These are phyloP conservation scores for Obelidium mucronatum DNA, from an alignment of 192 early-diverging fungal genomes.

Conservation along the genomic window DNA sequence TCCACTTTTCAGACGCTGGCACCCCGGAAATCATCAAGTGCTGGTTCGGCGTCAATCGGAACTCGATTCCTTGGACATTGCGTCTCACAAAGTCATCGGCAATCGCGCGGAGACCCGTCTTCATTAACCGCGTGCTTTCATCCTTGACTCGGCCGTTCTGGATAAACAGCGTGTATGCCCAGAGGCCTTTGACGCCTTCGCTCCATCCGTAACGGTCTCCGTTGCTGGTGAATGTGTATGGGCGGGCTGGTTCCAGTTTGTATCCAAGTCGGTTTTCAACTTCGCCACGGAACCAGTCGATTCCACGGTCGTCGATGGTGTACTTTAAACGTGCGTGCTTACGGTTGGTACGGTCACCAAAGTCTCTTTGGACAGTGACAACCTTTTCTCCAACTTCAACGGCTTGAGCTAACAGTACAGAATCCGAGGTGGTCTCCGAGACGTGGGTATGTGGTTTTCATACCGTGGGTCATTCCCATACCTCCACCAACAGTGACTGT, in stretches of 20 bases:
- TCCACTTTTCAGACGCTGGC: slow-evolving; percentile 66
- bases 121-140: slow-evolving; percentile 62
- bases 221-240: slow-evolving; percentile 85
- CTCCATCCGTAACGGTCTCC: slow-evolving; percentile 97
- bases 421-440: slow-evolving; percentile 83
- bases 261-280: slow-evolving; percentile 84
- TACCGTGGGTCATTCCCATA: slow-evolving; percentile 98
- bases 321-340: slow-evolving; percentile 99
- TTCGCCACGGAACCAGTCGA: slow-evolving; percentile 90
- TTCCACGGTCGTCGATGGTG: slow-evolving; percentile 94
- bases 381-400: slow-evolving; percentile 89
- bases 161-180: slow-evolving; percentile 89
- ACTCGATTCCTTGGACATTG: slow-evolving; percentile 72
- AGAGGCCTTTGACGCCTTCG: slow-evolving; percentile 67
- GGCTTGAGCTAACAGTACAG: slow-evolving; percentile 77
- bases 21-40: slow-evolving; percentile 74
- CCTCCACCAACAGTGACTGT: slow-evolving; percentile 90
- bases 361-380: slow-evolving; percentile 92
- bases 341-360: slow-evolving; percentile 95
- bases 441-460: slow-evolving; percentile 96
- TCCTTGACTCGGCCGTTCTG: slow-evolving; percentile 94
- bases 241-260: slow-evolving; percentile 68
- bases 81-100: slow-evolving; percentile 46
- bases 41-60: slow-evolving; percentile 93
- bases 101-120: slow-evolving; percentile 80